Evolutionary conservation across 495 filamentous ascomycete genomes (phyloP).

Genomic region (Xylaria curta): DNA sequence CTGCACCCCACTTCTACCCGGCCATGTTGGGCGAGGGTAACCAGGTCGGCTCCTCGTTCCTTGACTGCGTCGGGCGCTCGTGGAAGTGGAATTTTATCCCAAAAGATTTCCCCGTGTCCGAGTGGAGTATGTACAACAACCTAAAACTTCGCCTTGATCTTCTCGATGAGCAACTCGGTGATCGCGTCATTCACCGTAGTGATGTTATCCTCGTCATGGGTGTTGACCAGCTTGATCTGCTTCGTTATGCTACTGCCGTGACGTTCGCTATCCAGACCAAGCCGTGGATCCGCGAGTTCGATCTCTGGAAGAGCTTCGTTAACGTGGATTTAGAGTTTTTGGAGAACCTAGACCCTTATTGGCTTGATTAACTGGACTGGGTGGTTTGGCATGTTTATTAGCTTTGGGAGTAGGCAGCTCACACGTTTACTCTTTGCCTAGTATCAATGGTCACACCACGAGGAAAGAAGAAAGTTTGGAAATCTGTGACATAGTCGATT

Average conservation of each 20-base stretch:
- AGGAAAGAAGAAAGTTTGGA: neutral
- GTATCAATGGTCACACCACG: neutral
- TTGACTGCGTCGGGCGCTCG: constrained; percentile 45
- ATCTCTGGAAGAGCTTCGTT: constrained; percentile 61
- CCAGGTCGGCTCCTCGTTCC: constrained; percentile 42
- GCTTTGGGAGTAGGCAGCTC: neutral
- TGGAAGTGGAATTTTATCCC: constrained; percentile 60
- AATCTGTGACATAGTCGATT: too few relatives aligned
- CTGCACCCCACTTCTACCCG: constrained; percentile 58
- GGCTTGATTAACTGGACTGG: constrained; percentile 47
- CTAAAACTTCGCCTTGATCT: constrained; percentile 39
- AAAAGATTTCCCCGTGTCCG: constrained; percentile 55
- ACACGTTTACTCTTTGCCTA: neutral
- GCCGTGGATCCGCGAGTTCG: constrained; percentile 59
- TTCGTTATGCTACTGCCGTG: constrained; percentile 46
- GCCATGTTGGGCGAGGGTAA: constrained; percentile 50
- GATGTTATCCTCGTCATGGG: constrained; percentile 58
- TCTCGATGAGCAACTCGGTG: constrained; percentile 40
- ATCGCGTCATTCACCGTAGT: constrained; percentile 45
- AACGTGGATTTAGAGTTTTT: constrained; percentile 56
- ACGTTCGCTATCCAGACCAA: constrained; percentile 57
- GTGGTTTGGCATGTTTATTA: neutral
- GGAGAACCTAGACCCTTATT: constrained; percentile 47
- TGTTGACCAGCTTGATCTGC: constrained; percentile 48
- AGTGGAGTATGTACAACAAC: constrained; percentile 52